These are phyloP conservation scores for Cercospora brassicicola DNA, from an alignment of 2,329 filamentous ascomycete genomes.

Conservation along the genomic window DNA sequence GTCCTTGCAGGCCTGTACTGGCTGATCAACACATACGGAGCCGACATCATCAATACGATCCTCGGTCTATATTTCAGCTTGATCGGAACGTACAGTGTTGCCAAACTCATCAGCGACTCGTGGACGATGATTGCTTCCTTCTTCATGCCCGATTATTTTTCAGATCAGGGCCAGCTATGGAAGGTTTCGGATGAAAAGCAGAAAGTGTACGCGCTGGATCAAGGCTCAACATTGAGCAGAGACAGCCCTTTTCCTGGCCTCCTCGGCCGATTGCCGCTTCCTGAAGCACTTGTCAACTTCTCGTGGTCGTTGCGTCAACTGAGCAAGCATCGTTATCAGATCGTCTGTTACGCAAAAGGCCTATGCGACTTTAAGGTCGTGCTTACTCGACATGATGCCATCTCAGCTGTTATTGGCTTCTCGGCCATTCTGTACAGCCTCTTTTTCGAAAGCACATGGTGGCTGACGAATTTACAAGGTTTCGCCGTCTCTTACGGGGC, in stretches of 20 bases:
- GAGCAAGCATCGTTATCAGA: slow-evolving; percentile 52
- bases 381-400: slow-evolving; percentile 55
- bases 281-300: slow-evolving; percentile 35
- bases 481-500: slow-evolving; percentile 82
- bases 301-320: slow-evolving; percentile 55
- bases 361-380: slow-evolving; percentile 48
- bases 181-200: slow-evolving; percentile 42
- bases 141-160: slow-evolving; percentile 72
- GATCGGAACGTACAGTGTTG: slow-evolving; percentile 74
- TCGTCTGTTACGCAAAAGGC: slow-evolving; percentile 55
- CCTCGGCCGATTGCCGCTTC: slow-evolving; percentile 51
- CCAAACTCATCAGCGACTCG: slow-evolving; percentile 70
- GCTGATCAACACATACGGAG: slow-evolving; percentile 85
- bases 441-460: slow-evolving; percentile 62
- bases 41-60: slow-evolving; percentile 76
- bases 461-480: slow-evolving; percentile 80
- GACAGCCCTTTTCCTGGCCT: slow-evolving; percentile 55
- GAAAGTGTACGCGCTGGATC: slow-evolving; percentile 33
- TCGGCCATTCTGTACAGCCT: slow-evolving; percentile 64
- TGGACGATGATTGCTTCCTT: slow-evolving; percentile 65
- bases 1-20: slow-evolving; percentile 78
- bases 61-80: slow-evolving; percentile 80
- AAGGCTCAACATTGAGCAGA: slow-evolving; percentile 23
- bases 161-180: slow-evolving; percentile 53
- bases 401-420: slow-evolving; percentile 58